phyloP scores from a whole-genome alignment of 495 filamentous ascomycete genomes.

The Penicillium coffeae region DNA sequence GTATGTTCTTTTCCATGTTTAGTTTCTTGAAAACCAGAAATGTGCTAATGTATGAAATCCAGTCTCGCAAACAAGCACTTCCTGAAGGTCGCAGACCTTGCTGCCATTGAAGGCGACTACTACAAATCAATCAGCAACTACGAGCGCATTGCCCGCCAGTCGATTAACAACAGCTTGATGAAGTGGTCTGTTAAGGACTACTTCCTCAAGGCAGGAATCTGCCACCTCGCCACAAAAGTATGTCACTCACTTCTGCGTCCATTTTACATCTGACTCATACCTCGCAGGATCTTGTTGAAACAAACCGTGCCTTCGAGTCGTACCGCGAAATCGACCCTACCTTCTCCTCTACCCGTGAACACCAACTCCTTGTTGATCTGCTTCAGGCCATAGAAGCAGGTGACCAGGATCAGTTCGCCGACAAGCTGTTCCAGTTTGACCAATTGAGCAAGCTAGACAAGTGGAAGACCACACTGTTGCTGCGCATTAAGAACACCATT shows the following conservation, averaged over 20 bases:
- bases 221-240: slow-evolving; percentile 67
- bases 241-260: slow-evolving; percentile 7
- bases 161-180: slow-evolving; percentile 77
- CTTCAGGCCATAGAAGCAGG: slow-evolving; percentile 63
- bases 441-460: slow-evolving; percentile 88
- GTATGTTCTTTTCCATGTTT: slow-evolving; percentile 42
- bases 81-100: slow-evolving; percentile 83
- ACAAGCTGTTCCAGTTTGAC: slow-evolving; percentile 82
- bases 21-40: not conserved
- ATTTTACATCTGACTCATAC: not conserved
- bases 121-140: slow-evolving; percentile 73
- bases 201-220: slow-evolving; percentile 85
- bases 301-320: slow-evolving; percentile 69
- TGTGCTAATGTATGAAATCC: slow-evolving; percentile 1
- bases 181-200: slow-evolving; percentile 91
- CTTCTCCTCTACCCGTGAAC: slow-evolving; percentile 72
- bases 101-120: slow-evolving; percentile 76
- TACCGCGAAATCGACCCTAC: slow-evolving; percentile 78
- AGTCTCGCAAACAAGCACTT: slow-evolving; percentile 86
- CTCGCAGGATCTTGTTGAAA: slow-evolving; percentile 62
- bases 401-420: slow-evolving; percentile 75
- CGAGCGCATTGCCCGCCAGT: slow-evolving; percentile 70
- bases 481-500: slow-evolving; percentile 78
- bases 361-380: slow-evolving; percentile 73
- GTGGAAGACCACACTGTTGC: slow-evolving; percentile 87